phyloP scores from a whole-genome alignment of 345 rosid genomes.

The Citrus cavaleriei region DNA sequence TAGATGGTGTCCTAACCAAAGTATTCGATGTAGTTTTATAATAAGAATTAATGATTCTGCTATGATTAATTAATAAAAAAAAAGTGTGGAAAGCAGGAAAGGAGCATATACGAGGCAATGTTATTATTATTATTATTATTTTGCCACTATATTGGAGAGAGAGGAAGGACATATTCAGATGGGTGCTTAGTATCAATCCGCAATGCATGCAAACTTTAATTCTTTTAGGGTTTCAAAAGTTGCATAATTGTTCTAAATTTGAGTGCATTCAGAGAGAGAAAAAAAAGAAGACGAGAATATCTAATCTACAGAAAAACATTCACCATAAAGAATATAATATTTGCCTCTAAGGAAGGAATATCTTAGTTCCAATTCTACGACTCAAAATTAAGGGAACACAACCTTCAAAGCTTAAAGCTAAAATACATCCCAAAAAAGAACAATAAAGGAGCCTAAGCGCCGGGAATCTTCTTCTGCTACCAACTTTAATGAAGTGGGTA shows the following conservation, averaged over 20 bases:
- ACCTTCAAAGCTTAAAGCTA: slow-evolving; percentile 48
- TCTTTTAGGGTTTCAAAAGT: slow-evolving; percentile 63
- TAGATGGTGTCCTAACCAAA: slow-evolving; percentile 12
- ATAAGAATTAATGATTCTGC: slow-evolving; percentile 18
- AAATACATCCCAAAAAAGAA: slow-evolving; percentile 32
- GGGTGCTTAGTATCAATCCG: slow-evolving; percentile 37
- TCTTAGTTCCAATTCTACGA: slow-evolving; percentile 79
- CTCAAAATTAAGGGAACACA: slow-evolving; percentile 63
- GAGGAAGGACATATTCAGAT: slow-evolving; percentile 29
- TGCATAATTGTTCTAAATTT: slow-evolving; percentile 47
- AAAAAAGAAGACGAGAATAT: slow-evolving; percentile 32
- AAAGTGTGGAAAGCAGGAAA: not conserved
- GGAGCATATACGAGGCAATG: slow-evolving; percentile 19
- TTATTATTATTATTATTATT: not conserved
- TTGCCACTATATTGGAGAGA: slow-evolving; percentile 7
- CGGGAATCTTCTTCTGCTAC: slow-evolving; percentile 63
- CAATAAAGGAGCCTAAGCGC: slow-evolving; percentile 37
- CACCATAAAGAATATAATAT: slow-evolving; percentile 46
- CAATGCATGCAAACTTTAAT: slow-evolving; percentile 28
- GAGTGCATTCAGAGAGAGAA: slow-evolving; percentile 33
- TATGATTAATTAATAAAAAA: slow-evolving; percentile 25
- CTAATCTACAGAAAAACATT: slow-evolving; percentile 35
- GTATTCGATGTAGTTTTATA: not conserved
- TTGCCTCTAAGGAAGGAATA: slow-evolving; percentile 63
- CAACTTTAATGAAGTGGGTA: slow-evolving; percentile 71